Conservation (phyloP, 1,284 basidiomycete species). For the Exsudoporus floridanus region DNA sequence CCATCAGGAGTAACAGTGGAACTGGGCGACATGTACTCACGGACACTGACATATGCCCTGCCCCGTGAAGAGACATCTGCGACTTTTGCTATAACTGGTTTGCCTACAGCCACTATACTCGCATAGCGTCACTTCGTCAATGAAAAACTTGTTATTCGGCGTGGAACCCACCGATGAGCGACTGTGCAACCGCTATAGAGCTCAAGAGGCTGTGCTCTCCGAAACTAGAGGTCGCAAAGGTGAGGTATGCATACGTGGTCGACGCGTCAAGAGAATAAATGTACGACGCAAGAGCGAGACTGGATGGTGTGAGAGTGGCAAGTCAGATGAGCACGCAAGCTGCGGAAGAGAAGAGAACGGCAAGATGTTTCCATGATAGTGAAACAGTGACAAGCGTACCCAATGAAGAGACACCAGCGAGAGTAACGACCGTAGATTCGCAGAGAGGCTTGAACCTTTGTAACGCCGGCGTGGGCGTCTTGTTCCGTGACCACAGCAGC, state of each 20-base stretch:
- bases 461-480: constrained; percentile 49
- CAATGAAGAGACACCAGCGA: constrained; percentile 62
- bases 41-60: constrained; percentile 59
- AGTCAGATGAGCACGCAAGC: neutral
- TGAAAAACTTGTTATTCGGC: neutral
- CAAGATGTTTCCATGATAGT: neutral
- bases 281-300: constrained; percentile 69
- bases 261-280: constrained; percentile 73
- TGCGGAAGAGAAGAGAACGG: no score
- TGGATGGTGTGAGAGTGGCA: constrained; percentile 22
- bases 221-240: constrained; percentile 62
- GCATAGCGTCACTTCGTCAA: neutral
- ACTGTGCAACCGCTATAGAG: constrained; percentile 59
- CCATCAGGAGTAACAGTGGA: neutral
- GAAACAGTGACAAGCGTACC: constrained; percentile 40
- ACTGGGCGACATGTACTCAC: constrained; percentile 42
- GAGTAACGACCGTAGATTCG: constrained; percentile 53
- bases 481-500: constrained; percentile 7
- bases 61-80: constrained; percentile 66
- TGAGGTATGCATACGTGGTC: constrained; percentile 68
- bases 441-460: constrained; percentile 51
- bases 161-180: constrained; percentile 50
- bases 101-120: constrained; percentile 56
- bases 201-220: constrained; percentile 61
- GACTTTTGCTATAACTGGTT: constrained; percentile 80